Conservation (phyloP, 768 basidiomycete genomes). For the Hortiboletus campestris region DNA sequence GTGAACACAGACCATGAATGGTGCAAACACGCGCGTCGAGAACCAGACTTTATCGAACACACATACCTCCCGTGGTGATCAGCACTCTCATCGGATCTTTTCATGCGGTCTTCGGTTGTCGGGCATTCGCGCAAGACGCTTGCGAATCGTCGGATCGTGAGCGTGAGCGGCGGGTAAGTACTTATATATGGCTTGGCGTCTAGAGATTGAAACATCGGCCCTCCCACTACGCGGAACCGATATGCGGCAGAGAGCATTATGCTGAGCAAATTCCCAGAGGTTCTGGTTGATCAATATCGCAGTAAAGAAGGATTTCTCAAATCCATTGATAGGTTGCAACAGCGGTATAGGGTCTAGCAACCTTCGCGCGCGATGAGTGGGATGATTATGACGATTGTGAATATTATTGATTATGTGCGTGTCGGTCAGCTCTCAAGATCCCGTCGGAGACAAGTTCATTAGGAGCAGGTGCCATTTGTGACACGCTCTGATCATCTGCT, state of each 20-base stretch:
- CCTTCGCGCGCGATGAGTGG: too few relatives aligned
- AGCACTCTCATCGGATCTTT: not conserved
- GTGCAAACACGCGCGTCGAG: too few relatives aligned
- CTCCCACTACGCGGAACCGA: not conserved
- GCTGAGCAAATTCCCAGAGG: not conserved
- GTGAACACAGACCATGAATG: not conserved
- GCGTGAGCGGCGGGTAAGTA: not conserved
- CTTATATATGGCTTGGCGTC: not conserved
- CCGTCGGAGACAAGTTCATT: too few relatives aligned
- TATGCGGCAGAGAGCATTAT: not conserved
- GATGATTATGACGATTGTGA: too few relatives aligned
- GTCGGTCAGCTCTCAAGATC: too few relatives aligned
- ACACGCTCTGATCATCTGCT: not conserved
- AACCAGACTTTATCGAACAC: not conserved
- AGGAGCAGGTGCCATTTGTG: too few relatives aligned
- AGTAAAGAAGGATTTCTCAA: not conserved
- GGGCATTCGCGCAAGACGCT: not conserved
- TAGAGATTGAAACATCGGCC: not conserved
- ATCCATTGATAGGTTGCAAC: too few relatives aligned
- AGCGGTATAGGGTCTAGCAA: not conserved
- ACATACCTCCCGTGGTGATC: not conserved
- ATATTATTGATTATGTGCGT: too few relatives aligned
- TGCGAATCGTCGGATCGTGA: not conserved
- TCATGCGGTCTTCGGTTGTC: slow-evolving; percentile 1
- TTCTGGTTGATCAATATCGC: not conserved